Conservation (phyloP, 208 protist species). For the Leishmania tropica region DNA sequence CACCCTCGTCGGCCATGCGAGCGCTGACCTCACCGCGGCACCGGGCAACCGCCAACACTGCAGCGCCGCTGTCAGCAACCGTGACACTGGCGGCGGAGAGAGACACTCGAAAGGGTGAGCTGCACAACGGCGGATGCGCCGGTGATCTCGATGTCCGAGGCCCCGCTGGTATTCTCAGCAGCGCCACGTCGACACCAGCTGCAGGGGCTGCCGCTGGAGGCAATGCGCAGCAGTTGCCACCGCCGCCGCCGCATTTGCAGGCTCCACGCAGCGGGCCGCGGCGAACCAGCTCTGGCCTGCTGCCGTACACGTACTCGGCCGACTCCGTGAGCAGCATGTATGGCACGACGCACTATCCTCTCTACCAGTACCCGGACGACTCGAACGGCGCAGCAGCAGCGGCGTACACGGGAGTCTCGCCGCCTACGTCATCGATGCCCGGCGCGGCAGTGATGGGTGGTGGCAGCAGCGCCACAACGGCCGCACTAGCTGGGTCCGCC, state of each 20-base stretch:
- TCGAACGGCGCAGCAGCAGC: background rate
- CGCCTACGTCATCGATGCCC: background rate
- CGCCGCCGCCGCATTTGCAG: background rate
- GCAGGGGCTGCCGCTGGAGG: background rate
- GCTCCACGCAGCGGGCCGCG: conserved; percentile 9
- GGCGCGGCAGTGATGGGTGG: background rate
- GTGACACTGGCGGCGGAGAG: background rate
- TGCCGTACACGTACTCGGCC: conserved; percentile 43
- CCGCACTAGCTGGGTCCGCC: background rate
- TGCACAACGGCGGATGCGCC: background rate
- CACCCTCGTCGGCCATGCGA: background rate
- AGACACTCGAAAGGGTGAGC: background rate
- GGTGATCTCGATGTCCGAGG: background rate
- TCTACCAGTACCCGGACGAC: conserved; percentile 41
- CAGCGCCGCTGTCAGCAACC: background rate
- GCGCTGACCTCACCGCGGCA: conserved; percentile 10
- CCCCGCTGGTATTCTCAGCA: background rate
- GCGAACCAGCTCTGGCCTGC: conserved; percentile 22
- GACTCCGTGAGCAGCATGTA: conserved; percentile 47
- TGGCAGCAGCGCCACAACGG: background rate
- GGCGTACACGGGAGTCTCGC: background rate
- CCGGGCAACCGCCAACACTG: background rate
- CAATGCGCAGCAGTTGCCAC: background rate
- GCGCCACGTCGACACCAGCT: background rate
- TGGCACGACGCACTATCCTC: conserved; percentile 46